These are phyloP conservation scores for Pseudopithomyces maydicus DNA, from an alignment of 2,329 filamentous ascomycete species.

Conservation along the genomic window DNA sequence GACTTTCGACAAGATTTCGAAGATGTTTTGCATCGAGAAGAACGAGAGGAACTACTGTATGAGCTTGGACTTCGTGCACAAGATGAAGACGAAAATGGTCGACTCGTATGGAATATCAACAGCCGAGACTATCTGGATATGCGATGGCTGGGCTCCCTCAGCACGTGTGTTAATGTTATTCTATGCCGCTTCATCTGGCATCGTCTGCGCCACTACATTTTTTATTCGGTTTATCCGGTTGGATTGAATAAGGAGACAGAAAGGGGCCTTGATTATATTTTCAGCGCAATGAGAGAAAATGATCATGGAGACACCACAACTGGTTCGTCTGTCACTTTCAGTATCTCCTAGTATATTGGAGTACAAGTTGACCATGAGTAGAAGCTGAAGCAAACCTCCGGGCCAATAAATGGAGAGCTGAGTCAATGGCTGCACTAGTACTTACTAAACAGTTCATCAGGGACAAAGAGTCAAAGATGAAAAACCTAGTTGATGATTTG, in stretches of 20 bases:
- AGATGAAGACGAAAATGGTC: too few species aligned
- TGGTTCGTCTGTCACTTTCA: not conserved
- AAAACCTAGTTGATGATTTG: not conserved
- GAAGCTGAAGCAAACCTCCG: not conserved
- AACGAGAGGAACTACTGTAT: too few species aligned
- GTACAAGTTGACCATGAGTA: not conserved
- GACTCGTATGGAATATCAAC: too few species aligned
- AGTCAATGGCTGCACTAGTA: conserved; percentile 1
- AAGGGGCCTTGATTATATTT: not conserved
- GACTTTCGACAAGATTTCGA: not conserved
- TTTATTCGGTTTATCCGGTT: not conserved
- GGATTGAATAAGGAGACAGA: not conserved
- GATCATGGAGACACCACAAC: not conserved
- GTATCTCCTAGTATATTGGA: too few species aligned
- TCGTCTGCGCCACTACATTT: not conserved
- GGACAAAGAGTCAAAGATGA: conserved; percentile 3
- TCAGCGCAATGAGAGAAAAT: not conserved
- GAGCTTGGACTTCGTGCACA: too few species aligned
- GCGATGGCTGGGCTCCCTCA: not conserved
- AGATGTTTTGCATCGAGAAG: not conserved
- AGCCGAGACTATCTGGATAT: not conserved
- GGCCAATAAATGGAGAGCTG: conserved; percentile 3
- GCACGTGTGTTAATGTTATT: not conserved
- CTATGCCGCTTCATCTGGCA: not conserved
- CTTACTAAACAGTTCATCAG: conserved; percentile 7